Evolutionary conservation across 2,329 filamentous ascomycete species (phyloP), one percentile per base, ranked within the genome.

Genomic region (Lachnellula hyalina): DNA sequence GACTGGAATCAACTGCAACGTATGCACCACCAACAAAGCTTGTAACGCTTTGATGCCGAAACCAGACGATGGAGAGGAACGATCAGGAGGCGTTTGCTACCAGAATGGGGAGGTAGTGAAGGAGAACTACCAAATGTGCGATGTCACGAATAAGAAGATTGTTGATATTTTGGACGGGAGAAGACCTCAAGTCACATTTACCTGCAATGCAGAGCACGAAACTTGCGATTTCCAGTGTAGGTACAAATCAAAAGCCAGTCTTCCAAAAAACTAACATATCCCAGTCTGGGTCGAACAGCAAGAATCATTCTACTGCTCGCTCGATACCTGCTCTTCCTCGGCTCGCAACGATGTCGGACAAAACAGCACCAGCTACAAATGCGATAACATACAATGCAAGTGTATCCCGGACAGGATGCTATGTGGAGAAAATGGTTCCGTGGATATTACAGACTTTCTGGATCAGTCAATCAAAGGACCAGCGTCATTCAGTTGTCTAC

Each of bases 1-100:
- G 94, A 83, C 83, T 41, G 94, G 94, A 60, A 93, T 99, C 74
- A 99, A 99, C 77, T 99, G 94, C 82, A 99, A 94, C 67, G 90
- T 99, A 54, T 99, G 94, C 73, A 85, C 87, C 57, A 84, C 85
- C 4, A 80, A 97, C 70, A 77, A 87, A 63, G 92, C 89, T 15
- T 99, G 94, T 68, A 84, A 94, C 69, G 85, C 89, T 35, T 77
- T 99, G 72, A 96, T 96, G 85, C 89, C 90, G 4, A 84, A 86
- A 14, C 28, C 28, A 28, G 82, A 82, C 3, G 82, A 90, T 58
- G 47, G 9, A 25, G 47, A 34, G 14, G 35, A 49, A 8, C 32
- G 35, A 40, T 36, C 36, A 21, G 90, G 86, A 46, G 94, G 91
- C 34, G 85, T 96, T 11, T 99, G 94, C 75, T 97, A 96, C 70